A percentile compares a stretch with the other conserved stretches of the same genome.
These are phyloP conservation scores for Basidioascus undulatus DNA, from an alignment of 768 basidiomycete genomes.

Conservation along the genomic window DNA sequence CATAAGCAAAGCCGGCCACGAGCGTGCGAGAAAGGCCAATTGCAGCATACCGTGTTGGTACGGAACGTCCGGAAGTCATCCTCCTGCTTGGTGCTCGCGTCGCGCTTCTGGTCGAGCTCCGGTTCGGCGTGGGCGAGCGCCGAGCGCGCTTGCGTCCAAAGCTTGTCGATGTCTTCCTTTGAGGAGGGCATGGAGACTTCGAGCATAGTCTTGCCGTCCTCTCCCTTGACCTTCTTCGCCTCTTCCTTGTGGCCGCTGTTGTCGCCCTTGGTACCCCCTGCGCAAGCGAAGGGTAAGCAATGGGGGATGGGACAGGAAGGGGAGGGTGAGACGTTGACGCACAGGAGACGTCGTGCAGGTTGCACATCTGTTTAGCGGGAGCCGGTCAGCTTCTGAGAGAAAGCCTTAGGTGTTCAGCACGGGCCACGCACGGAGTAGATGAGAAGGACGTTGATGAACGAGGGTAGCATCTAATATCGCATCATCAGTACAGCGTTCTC, in stretches of 20 bases:
- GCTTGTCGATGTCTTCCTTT: conserved; percentile 63
- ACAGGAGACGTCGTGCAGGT: conserved; percentile 55
- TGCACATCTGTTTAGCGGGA: no score
- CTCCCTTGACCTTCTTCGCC: conserved; percentile 66
- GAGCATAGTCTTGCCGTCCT: conserved; percentile 62
- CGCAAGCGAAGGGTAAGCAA: background rate
- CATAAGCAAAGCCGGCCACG: background rate
- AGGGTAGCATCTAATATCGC: conserved; percentile 17
- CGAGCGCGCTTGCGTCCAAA: conserved; percentile 55
- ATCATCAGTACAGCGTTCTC: no score
- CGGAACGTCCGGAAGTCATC: conserved; percentile 65
- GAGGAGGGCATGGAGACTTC: conserved; percentile 64
- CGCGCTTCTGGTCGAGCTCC: conserved; percentile 57
- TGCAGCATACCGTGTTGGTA: conserved; percentile 41
- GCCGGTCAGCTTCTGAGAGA: no score
- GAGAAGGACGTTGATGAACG: conserved; percentile 17
- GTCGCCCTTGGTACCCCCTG: conserved; percentile 74
- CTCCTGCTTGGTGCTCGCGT: conserved; percentile 66
- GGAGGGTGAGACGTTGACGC: conserved; percentile 7
- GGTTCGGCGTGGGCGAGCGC: conserved; percentile 42
- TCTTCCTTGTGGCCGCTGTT: conserved; percentile 68
- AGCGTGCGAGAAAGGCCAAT: background rate
- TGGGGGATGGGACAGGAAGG: background rate
- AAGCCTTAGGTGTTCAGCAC: no score
- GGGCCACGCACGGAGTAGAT: conserved; percentile 14